Base-by-base conservation (phyloP, 2,329 filamentous ascomycete species). In the Trichophyton schoenleinii region DNA sequence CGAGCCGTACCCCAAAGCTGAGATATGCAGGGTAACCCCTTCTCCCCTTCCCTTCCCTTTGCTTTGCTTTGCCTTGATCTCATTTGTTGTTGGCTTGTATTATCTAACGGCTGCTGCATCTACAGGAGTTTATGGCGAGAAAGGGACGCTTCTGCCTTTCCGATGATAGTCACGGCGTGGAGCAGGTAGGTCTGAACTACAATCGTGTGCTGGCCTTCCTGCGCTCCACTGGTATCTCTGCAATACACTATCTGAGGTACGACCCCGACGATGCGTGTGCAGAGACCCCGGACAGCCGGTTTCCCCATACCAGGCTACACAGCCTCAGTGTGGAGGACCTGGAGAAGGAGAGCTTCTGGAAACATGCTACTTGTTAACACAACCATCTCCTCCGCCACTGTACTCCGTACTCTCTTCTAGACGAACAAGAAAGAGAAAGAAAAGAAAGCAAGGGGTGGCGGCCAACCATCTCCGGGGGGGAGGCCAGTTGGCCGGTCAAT, bases 91-190 rank as follows among this genome's bases (percentile, higher is more conserved):
- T 36, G 9, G 9, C 11, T 38, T 38, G 34, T 7, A 13, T 13
- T 8, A 31, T 22, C 25, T 15, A 15, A 8, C 48, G 22, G 13
- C 57, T 28, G 18, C 18, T 59, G 44, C 28, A 22, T n/a, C 58
- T 22, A 11, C 64, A 88, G 87, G 83, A 84, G 71, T 95, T 90
- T 78, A 70, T 91, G 60, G 75, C 74, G 6, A 80, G 89, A 68
- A 86, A 86, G 25, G 91, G 94, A 25, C 83, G 82, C 63, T 95
- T 97, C 74, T 95, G 90, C 60, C 81, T 99, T 67, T 96, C 89
- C 5, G 94, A 99, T 72, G 94, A 99, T 74, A 96, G 91, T 72
- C 94, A 99, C 76, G 89, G 89, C 44, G 82, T 90, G 62, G 87
- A 83, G 1, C 92, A 99, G 71, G 81, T 99, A 3, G 90, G 86